Conservation (phyloP, 2,329 filamentous ascomycete genomes). For the Dactylella cylindrospora region DNA sequence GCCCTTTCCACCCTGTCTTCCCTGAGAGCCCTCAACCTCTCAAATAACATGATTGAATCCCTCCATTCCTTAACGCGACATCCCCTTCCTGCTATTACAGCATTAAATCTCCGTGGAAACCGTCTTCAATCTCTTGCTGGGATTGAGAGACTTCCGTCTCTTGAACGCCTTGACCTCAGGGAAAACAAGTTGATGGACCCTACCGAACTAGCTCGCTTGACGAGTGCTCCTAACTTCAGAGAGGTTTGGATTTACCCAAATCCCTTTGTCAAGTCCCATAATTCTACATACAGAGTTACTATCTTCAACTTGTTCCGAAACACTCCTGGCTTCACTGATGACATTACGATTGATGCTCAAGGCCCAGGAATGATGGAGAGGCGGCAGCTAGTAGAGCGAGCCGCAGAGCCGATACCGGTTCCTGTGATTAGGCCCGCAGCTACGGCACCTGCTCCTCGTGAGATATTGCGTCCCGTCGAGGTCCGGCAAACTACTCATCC, state of each 20-base stretch:
- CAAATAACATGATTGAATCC: conserved; percentile 96
- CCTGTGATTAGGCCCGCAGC: conserved; percentile 70
- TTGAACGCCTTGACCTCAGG: conserved; percentile 86
- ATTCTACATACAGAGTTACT: conserved; percentile 73
- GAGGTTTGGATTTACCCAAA: conserved; percentile 94
- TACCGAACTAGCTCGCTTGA: conserved; percentile 83
- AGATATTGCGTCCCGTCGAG: conserved; percentile 48
- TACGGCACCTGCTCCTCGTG: conserved; percentile 32
- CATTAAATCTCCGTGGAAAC: conserved; percentile 86
- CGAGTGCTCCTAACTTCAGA: conserved; percentile 83
- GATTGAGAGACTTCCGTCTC: conserved; percentile 80
- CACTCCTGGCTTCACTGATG: conserved; percentile 84
- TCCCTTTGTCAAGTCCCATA: conserved; percentile 83
- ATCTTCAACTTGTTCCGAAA: conserved; percentile 96
- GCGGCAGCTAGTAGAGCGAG: conserved; percentile 79
- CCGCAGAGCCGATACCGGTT: conserved; percentile 71
- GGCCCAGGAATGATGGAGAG: conserved; percentile 83
- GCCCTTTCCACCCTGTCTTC: conserved; percentile 81
- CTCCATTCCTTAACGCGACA: conserved; percentile 82
- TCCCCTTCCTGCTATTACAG: conserved; percentile 88
- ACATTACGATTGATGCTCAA: conserved; percentile 82
- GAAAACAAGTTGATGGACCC: conserved; percentile 92
- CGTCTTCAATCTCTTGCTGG: conserved; percentile 83
- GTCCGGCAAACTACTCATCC: conserved; percentile 50
- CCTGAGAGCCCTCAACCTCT: conserved; percentile 88